Base-by-base conservation (phyloP, 176 grass and related monocot genomes). In the Puya raimondii region DNA sequence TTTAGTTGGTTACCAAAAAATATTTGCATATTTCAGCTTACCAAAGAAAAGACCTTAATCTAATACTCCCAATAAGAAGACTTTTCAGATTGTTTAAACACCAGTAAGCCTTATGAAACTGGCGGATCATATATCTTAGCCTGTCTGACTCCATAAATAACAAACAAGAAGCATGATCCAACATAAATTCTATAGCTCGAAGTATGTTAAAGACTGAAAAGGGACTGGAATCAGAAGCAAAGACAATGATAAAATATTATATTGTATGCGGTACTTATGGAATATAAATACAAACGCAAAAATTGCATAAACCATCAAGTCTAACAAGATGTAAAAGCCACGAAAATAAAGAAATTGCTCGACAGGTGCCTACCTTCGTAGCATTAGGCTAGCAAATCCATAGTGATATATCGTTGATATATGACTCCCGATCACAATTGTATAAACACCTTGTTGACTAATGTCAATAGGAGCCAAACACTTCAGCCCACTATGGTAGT, bases 391-490 rank as follows among this genome's bases (percentile, higher is more conserved):
- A 18, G 94, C 90, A 3, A 99, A 99, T 1, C 94, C 94, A 33
- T 91, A 99, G 69, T 99, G 94, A 74, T 99, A 99, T 77, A 99
- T 99, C 2, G 90, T 91, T 16, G 90, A 90, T 64, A 99, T 93
- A 79, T 99, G 89, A 53, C 94, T 99, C 49, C 94, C 94, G 14
- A 99, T 93, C 23, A 99, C 87, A 84, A 64, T 93, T 18, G 85
- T 99, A 80, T 99, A 99, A 68, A 99, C 94, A 53, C 94, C 94
- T 76, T 99, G 94, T 76, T 99, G 94, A 76, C 76, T 90, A 58
- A 99, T 84, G 75, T 99, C 90, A 10, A 99, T 91, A 0, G 94
- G 90, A 0, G 85, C 82, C 57, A 99, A 69, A 80, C 90, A 99
- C 75, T 99, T 99, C 42, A 99, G 87, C 4, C 87, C 90, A 61